These are phyloP conservation scores for Tetracentron sinense DNA, from an alignment of 164 flowering plant genomes.

Conservation along the genomic window DNA sequence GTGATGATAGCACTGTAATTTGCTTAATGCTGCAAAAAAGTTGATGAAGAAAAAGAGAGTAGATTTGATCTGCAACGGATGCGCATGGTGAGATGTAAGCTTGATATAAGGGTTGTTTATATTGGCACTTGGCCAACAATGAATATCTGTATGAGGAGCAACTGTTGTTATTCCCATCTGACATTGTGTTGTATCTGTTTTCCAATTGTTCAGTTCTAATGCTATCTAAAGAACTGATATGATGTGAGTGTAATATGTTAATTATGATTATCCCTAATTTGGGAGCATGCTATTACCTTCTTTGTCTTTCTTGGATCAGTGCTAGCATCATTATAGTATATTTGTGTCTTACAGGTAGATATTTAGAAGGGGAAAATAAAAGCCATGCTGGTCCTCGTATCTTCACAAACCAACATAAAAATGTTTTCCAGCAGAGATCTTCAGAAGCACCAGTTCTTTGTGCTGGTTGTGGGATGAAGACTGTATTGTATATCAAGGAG, in stretches of 20 bases:
- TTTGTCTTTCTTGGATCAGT: background rate
- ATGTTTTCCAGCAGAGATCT: slow-evolving; percentile 4
- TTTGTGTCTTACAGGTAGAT: slow-evolving; percentile 17
- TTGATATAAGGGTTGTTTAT: no score
- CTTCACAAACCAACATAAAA: slow-evolving; percentile 7
- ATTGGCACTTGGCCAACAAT: no score
- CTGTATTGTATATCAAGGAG: slow-evolving; percentile 38
- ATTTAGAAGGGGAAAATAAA: slow-evolving; percentile 8
- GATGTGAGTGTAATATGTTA: background rate
- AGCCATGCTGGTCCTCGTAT: slow-evolving; percentile 13
- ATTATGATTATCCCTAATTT: background rate
- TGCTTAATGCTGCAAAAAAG: no score
- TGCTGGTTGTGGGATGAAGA: slow-evolving; percentile 41
- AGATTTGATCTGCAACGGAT: no score
- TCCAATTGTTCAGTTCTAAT: background rate
- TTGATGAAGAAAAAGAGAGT: no score
- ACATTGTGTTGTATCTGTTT: background rate
- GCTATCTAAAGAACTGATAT: background rate
- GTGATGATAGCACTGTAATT: no score
- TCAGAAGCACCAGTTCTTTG: slow-evolving; percentile 52
- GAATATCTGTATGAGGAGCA: no score
- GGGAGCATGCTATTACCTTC: background rate
- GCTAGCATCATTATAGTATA: background rate
- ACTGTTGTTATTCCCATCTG: background rate
- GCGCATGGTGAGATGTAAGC: no score